Evolutionary conservation across 2,329 filamentous ascomycete species (phyloP), one percentile per base, ranked within the genome.

Genomic region (Trichoderma koningii): DNA sequence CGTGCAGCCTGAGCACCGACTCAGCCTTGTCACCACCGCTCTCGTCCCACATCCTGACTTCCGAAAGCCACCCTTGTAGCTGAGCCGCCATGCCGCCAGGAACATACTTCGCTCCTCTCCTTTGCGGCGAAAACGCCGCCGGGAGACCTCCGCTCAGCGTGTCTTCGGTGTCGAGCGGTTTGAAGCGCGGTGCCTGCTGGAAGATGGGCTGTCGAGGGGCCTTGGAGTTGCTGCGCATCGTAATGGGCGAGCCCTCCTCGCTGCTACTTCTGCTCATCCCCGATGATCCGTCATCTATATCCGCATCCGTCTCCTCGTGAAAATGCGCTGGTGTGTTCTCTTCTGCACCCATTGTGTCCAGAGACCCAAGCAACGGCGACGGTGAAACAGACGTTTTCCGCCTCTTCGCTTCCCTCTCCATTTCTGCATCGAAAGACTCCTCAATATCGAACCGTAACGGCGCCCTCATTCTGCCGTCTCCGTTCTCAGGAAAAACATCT

Each of bases 41-140:
- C 44, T 70, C 70, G 17, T 75, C 72, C 74, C 73, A 75, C 12
- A 74, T 74, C 66, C 76, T 78, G 26, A 79, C 72, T 23, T 80
- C 77, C 0, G 79, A 78, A 10, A 80, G 70, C 76, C 77, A 78
- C 15, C 75, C 74, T 66, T 80, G 79, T 7, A 80, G 70, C 51
- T 74, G 73, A 2, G 77, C 74, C 1, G 79, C 78, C 23, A 80
- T 69, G 0, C 79, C 79, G 19, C 75, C 73, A 4, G 74, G 57
- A 0, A 79, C 23, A 34, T 79, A 80, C 61, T 70, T 75, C 14
- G 67, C 71, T 17, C 77, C 76, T 44, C 76, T 71, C 1, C 74
- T 73, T 64, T 76, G 77, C 2, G 77, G 77, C 2, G 77, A 77
- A 51, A 79, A 78, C 17, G 72, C 70, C 9, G 68, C 64, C 3